Percentiles rank a stretch among this genome's conserved stretches.
These are phyloP conservation scores for Hapsidospora chrysogenum DNA, from an alignment of 495 filamentous ascomycete species.

Conservation along the genomic window DNA sequence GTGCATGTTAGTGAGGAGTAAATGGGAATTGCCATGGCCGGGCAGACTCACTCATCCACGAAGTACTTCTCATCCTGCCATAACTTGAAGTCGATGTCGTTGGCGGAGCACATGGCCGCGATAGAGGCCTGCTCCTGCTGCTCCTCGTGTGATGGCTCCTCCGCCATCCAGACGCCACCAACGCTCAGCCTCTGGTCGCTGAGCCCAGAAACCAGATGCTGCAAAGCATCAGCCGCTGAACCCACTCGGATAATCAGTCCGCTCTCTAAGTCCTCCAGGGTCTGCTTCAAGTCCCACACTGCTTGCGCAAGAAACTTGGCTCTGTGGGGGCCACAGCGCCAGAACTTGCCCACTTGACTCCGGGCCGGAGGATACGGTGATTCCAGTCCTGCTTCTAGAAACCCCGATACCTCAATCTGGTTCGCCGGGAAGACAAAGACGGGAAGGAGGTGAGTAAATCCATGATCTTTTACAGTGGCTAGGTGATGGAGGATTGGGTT, in stretches of 20 bases:
- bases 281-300: constrained; percentile 48
- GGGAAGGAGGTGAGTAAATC: constrained; percentile 49
- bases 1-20: background rate
- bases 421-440: constrained; percentile 46
- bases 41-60: constrained; percentile 45
- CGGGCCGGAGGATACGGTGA: constrained; percentile 44
- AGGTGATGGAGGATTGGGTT: constrained; percentile 48
- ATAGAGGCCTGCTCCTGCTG: constrained; percentile 39
- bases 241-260: constrained; percentile 50
- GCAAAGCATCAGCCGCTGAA: constrained; percentile 31
- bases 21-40: background rate
- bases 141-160: constrained; percentile 49
- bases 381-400: constrained; percentile 24
- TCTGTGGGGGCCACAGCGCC: constrained; percentile 51
- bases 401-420: constrained; percentile 55
- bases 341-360: constrained; percentile 38
- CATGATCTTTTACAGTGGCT: constrained; percentile 22
- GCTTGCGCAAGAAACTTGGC: constrained; percentile 50
- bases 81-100: constrained; percentile 35
- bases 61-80: constrained; percentile 61
- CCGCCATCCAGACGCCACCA: constrained; percentile 49
- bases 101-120: constrained; percentile 22
- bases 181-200: constrained; percentile 24
- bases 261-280: constrained; percentile 34
- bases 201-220: constrained; percentile 27